Evolutionary conservation across 1,284 basidiomycete species (phyloP), one percentile per base, ranked within the genome.

Genomic region (Ustilago bromivora): DNA sequence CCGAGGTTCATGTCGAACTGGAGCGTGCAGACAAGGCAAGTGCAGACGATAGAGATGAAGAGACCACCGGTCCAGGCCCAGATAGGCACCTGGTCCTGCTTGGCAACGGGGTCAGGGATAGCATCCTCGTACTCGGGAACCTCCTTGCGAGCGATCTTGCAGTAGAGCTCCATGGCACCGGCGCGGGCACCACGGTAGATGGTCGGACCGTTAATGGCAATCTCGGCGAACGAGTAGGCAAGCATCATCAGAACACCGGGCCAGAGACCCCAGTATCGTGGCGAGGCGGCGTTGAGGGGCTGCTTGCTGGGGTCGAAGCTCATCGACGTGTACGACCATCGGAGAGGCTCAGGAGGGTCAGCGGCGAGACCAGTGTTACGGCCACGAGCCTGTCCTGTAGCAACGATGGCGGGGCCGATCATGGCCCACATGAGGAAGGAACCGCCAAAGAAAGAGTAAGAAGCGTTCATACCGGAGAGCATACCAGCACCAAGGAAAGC

Each of bases 201-300:
- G 66, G 82, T 77, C 49, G 82, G 73, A 34, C 79, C 82, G 80
- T 85, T 83, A 65, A 82, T 80, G 56, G 62, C 73, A 46, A 86
- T 61, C 76, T 87, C 85, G 47, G 81, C 81, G 61, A 86, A 86
- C 57, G 84, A 85, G 70, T 83, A 83, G 60, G 84, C 79, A 56
- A 87, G 76, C 85, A 87, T 86, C 80, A 87, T 83, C n/a, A 87
- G 72, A 28, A 92, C 90, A 79, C 91, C 91, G 41, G 91, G 90
- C 91, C 91, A 92, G 46, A 92, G 87, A 36, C 91, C 87, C 91
- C 91, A 91, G 87, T 92, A 92, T 40, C 91, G 89, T 13, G 91
- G 91, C 2, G 90, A 91, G 2, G 91, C 90, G 49, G 64, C 76
- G 66, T 81, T 80, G 58, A 79, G 78, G 46, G 71, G 68, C 62